Conservation (phyloP, 768 basidiomycete species). For the Hortiboletus campestris region DNA sequence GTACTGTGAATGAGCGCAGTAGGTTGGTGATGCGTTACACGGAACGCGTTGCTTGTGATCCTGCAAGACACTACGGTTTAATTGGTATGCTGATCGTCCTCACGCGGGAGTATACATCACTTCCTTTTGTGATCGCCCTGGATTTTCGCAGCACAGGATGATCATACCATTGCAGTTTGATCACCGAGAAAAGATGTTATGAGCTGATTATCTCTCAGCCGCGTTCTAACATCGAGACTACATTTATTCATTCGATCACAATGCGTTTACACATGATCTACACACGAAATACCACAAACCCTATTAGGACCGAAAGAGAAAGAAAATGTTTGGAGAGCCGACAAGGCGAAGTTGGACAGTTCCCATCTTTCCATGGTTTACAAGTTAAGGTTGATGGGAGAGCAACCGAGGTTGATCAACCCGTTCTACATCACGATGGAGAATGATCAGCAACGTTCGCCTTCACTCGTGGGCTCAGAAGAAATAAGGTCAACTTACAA, state of each 20-base stretch:
- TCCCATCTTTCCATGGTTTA: too few species aligned
- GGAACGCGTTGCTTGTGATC: not conserved
- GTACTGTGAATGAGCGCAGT: conserved; percentile 43
- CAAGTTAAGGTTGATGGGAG: not conserved
- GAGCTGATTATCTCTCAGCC: too few species aligned
- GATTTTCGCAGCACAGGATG: too few species aligned
- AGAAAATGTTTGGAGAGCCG: too few species aligned
- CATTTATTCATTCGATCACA: not conserved
- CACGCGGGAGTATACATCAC: too few species aligned
- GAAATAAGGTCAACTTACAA: not conserved
- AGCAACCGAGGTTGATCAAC: conserved; percentile 12
- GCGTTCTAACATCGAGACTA: not conserved
- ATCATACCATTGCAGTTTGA: not conserved
- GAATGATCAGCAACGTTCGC: too few species aligned
- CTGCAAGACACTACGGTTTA: not conserved
- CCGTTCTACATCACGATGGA: not conserved
- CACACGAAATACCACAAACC: too few species aligned
- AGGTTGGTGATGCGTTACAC: not conserved
- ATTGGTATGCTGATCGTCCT: too few species aligned
- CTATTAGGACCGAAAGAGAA: not conserved
- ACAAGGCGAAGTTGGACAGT: too few species aligned
- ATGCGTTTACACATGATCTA: not conserved
- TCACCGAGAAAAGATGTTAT: not conserved
- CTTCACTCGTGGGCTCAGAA: too few species aligned
- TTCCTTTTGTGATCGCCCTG: not conserved